Percentiles rank a stretch among this genome's conserved stretches.
phyloP scores from a whole-genome alignment of 495 filamentous ascomycete genomes.

The Penicillium lividum region DNA sequence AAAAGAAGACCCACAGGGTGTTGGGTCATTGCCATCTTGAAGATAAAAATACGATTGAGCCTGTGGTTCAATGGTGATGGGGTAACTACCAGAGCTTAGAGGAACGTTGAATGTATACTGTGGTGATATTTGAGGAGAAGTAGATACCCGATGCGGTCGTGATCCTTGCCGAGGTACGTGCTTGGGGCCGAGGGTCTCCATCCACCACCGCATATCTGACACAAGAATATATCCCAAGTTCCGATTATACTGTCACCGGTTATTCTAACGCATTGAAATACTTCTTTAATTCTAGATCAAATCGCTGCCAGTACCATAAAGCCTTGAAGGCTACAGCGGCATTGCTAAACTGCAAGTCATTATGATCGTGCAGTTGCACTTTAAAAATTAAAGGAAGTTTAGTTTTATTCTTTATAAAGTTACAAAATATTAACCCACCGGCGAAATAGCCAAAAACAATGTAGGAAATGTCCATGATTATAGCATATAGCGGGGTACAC shows the following conservation, averaged over 20 bases:
- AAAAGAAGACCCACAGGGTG: slow-evolving; percentile 82
- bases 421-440: too few species aligned
- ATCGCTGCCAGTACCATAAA: too few species aligned
- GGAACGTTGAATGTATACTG: neutral
- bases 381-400: too few species aligned
- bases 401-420: too few species aligned
- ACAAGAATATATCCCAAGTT: neutral
- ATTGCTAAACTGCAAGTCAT: too few species aligned
- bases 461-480: too few species aligned
- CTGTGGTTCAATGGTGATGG: neutral
- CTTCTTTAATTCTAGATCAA: too few species aligned
- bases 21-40: slow-evolving; percentile 39
- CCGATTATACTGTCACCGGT: too few species aligned
- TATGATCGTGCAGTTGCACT: too few species aligned
- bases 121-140: slow-evolving; percentile 11
- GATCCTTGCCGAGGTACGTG: slow-evolving; percentile 26
- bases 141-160: slow-evolving; percentile 6
- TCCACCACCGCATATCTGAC: neutral
- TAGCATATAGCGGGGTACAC: neutral
- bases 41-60: neutral
- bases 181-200: slow-evolving; percentile 15
- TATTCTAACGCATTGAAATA: too few species aligned
- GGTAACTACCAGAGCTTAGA: neutral
- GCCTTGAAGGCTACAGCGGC: too few species aligned
- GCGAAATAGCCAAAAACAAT: too few species aligned